Conservation (phyloP, 73 alveolate genomes). For the Blepharisma stoltei region DNA sequence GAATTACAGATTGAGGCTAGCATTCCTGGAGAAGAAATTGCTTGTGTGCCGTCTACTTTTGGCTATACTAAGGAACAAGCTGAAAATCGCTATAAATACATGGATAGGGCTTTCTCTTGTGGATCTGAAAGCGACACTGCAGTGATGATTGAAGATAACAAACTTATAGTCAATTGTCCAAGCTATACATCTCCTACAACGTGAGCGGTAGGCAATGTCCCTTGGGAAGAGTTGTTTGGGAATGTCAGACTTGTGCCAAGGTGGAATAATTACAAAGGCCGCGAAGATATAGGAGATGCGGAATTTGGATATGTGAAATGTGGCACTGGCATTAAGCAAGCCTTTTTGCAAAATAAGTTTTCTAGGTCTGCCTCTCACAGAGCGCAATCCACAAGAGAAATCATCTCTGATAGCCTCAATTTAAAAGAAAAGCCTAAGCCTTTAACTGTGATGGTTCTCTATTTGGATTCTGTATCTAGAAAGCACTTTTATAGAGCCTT, state of each 20-base stretch:
- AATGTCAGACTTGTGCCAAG: neutral
- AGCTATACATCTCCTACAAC: too few relatives aligned
- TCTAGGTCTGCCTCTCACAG: neutral
- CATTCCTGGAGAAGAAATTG: neutral
- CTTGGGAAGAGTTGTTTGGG: neutral
- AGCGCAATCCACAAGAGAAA: neutral
- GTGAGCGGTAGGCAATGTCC: neutral
- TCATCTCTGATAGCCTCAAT: neutral
- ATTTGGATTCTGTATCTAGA: neutral
- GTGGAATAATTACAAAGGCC: neutral
- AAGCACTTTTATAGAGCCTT: slow-evolving; percentile 9
- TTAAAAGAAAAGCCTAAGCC: neutral
- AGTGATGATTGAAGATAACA: neutral
- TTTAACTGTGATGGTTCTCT: slow-evolving; percentile 2
- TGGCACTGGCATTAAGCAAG: neutral
- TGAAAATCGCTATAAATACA: neutral
- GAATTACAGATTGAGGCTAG: too few relatives aligned
- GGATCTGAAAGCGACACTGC: neutral
- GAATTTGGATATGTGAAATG: slow-evolving; percentile 24
- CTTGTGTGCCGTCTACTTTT: neutral
- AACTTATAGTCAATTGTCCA: neutral
- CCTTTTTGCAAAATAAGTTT: neutral
- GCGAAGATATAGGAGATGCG: neutral
- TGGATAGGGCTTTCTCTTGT: neutral
- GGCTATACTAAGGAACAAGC: neutral